These are phyloP conservation scores for Nannochloris sp. DNA, from an alignment of 139 green algal genomes.

Conservation along the genomic window DNA sequence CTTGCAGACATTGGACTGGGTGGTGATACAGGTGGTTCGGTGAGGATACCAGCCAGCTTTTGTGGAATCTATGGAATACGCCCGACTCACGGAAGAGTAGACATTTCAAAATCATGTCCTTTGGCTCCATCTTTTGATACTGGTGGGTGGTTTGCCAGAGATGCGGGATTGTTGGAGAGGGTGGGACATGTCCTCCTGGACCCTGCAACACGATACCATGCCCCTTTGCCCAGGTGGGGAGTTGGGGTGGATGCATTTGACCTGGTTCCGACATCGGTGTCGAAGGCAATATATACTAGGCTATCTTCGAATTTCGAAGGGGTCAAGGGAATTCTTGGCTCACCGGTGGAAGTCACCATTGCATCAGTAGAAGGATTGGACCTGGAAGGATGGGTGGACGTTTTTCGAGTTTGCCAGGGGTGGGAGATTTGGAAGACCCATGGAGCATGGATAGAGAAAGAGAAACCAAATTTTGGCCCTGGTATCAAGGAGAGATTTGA, in stretches of 20 bases:
- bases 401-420: slow-evolving; percentile 26
- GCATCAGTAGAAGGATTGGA: background rate
- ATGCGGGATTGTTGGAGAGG: slow-evolving; percentile 33
- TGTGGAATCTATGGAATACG: slow-evolving; percentile 81
- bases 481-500: slow-evolving; percentile 73
- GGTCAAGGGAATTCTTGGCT: slow-evolving; percentile 34
- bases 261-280: slow-evolving; percentile 29
- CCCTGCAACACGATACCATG: slow-evolving; percentile 1
- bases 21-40: slow-evolving; percentile 80
- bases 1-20: slow-evolving; percentile 70
- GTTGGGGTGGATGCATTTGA: slow-evolving; percentile 68
- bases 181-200: slow-evolving; percentile 49
- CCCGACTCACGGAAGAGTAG: slow-evolving; percentile 68
- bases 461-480: slow-evolving; percentile 62
- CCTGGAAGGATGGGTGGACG: background rate
- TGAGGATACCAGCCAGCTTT: slow-evolving; percentile 80
- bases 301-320: slow-evolving; percentile 25
- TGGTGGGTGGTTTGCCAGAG: slow-evolving; percentile 49
- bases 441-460: slow-evolving; percentile 53
- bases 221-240: slow-evolving; percentile 47
- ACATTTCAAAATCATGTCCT: slow-evolving; percentile 38
- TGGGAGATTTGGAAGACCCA: slow-evolving; percentile 70
- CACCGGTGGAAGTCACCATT: slow-evolving; percentile 36
- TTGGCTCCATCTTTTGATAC: slow-evolving; percentile 82
- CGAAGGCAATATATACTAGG: background rate